These are phyloP conservation scores for Ottelia alismoides DNA, from an alignment of 106 monocot species.

Conservation along the genomic window DNA sequence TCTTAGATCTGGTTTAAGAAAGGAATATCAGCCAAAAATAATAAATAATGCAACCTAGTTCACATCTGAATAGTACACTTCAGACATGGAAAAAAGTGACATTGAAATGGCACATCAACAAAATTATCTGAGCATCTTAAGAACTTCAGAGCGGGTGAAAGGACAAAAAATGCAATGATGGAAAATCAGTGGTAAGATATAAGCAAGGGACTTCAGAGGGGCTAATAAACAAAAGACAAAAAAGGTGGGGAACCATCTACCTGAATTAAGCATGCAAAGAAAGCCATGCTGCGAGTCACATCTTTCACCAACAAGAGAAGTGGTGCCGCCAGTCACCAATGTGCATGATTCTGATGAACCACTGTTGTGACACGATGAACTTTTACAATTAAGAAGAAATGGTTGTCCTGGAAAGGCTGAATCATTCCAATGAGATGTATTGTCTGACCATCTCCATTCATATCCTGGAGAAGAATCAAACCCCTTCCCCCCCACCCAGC, in stretches of 20 bases:
- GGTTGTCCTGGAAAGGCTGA: conserved; percentile 38
- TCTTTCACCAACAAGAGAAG: conserved; percentile 48
- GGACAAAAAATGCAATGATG: neutral
- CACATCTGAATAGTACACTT: neutral
- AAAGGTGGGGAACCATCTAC: too few species aligned
- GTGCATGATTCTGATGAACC: conserved; percentile 38
- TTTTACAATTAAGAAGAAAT: conserved; percentile 35
- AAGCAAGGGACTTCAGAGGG: too few species aligned
- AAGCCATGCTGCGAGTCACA: conserved; percentile 45
- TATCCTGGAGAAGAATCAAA: conserved; percentile 40
- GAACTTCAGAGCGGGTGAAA: neutral
- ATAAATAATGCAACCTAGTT: neutral
- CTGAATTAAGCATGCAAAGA: conserved; percentile 66
- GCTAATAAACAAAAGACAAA: too few species aligned
- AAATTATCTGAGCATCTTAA: neutral
- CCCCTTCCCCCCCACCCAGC: conserved; percentile 74
- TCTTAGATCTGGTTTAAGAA: conserved; percentile 33
- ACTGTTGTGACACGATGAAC: conserved; percentile 21
- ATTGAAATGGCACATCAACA: neutral
- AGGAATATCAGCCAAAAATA: too few species aligned
- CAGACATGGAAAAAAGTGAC: neutral
- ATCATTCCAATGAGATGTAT: conserved; percentile 45
- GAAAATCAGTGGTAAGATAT: neutral
- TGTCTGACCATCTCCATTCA: conserved; percentile 72
- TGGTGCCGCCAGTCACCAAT: conserved; percentile 27